Base-by-base conservation (phyloP, 768 basidiomycete species). In the Boletus fagicola region DNA sequence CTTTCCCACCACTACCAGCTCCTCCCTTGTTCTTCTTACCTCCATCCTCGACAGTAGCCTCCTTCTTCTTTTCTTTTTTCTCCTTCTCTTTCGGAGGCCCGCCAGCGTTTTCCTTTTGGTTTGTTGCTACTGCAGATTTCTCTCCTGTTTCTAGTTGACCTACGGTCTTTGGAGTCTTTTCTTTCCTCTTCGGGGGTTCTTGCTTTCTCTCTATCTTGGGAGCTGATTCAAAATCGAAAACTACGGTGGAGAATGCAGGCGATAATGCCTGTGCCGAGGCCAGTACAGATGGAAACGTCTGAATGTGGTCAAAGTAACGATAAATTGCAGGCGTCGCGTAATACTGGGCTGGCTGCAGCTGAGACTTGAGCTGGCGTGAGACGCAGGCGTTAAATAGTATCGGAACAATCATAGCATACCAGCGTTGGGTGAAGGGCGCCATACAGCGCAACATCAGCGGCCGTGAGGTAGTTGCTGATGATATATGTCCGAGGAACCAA, bases 291-390 rank as follows among this genome's bases (percentile, higher is more conserved):
- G 86, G 78, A 22, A 78, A 78, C 46, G 83, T 80, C 75, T 98
- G 96, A 57, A 99, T 82, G 74, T 98, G 93, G 74, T 95, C 90
- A 69, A 98, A 96, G 79, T 96, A 98, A 45, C 97, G 90, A 42
- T 90, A 90, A 39, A 98, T 72, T 22, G 91, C 81, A 6, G 96
- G 94, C 53, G 85, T 82, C 18, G 86, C 75, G 69, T 91, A 87
- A 76, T 91, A 88, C 68, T 90, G 83, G n/a, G 80, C 62, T 5
- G 89, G 78, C 64, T 84, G 81, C 18, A 89, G 76, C 67, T 86
- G 83, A 10, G 88, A 83, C 88, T 96, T 70, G 35, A 57, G 18
- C 11, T 4, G 5, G 35, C 20, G 52, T 72, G 35, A 67, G 58
- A 57, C 24, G 15, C 28, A n/a, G 30, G 35, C 2, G 36, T 44